A percentile compares a stretch with the other conserved stretches of the same genome.
Evolutionary conservation across 345 rosid genomes (phyloP).

Genomic region (Rhodamnia argentea): DNA sequence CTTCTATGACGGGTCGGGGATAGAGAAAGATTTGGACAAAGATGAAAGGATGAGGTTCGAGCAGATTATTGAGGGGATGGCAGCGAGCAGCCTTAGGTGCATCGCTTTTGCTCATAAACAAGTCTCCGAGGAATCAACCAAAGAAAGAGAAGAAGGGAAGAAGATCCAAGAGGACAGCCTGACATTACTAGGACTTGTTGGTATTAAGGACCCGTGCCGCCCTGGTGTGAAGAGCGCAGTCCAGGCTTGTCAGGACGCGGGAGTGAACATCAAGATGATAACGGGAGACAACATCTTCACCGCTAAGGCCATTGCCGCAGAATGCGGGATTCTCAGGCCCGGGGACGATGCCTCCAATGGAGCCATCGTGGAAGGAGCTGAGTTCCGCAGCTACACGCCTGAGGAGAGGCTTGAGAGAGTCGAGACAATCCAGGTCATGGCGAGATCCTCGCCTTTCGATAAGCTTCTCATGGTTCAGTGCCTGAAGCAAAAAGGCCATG

Average conservation of each 20-base stretch:
- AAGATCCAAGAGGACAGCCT: constrained; percentile 33
- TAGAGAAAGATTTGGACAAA: constrained; percentile 11
- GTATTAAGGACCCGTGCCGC: constrained; percentile 65
- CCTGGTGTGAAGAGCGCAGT: constrained; percentile 59
- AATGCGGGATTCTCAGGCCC: constrained; percentile 51
- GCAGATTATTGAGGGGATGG: constrained; percentile 48
- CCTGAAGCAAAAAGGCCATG: constrained; percentile 54
- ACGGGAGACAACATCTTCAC: constrained; percentile 71
- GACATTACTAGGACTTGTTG: constrained; percentile 49
- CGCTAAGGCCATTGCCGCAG: constrained; percentile 67
- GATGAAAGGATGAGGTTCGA: constrained; percentile 18
- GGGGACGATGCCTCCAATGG: constrained; percentile 14
- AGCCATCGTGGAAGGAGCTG: constrained; percentile 51
- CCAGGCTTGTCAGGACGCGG: constrained; percentile 49
- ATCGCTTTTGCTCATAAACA: constrained; percentile 57
- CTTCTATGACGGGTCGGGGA: constrained; percentile 37
- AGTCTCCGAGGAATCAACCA: constrained; percentile 6
- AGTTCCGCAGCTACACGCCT: constrained; percentile 32
- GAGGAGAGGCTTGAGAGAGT: constrained; percentile 35
- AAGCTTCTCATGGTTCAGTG: constrained; percentile 75
- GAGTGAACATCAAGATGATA: constrained; percentile 67
- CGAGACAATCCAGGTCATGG: constrained; percentile 61
- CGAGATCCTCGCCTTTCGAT: constrained; percentile 70
- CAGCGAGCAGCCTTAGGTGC: constrained; percentile 52
- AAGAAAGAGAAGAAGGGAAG: not conserved